These are phyloP conservation scores for Phaeosphaeria sp. DNA, from an alignment of 2,329 filamentous ascomycete genomes.

Conservation along the genomic window DNA sequence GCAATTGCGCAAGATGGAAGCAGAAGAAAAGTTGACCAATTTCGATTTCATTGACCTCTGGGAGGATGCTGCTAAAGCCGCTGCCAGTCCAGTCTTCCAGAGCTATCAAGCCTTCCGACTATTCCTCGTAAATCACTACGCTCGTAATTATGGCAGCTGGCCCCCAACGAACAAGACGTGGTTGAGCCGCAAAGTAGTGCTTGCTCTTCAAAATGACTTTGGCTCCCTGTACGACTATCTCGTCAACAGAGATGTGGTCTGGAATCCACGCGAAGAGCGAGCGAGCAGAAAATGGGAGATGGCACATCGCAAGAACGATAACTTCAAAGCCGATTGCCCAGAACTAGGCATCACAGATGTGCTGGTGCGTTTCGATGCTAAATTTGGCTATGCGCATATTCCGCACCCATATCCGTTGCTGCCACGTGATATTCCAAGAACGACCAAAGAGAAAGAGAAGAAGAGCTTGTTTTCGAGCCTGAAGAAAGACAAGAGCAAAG, in stretches of 20 bases:
- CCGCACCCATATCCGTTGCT: slow-evolving; percentile 70
- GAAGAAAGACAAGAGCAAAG: slow-evolving; percentile 45
- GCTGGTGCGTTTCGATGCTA: slow-evolving; percentile 69
- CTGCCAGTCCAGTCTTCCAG: slow-evolving; percentile 54
- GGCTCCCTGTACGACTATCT: slow-evolving; percentile 73
- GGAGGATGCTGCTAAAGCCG: slow-evolving; percentile 47
- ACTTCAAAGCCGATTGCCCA: slow-evolving; percentile 51
- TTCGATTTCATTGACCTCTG: slow-evolving; percentile 71
- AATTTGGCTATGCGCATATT: slow-evolving; percentile 58
- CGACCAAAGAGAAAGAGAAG: slow-evolving; percentile 36
- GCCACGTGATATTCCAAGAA: slow-evolving; percentile 50
- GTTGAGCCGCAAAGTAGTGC: slow-evolving; percentile 66
- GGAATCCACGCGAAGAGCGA: slow-evolving; percentile 68
- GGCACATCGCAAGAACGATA: slow-evolving; percentile 45
- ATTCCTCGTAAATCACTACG: slow-evolving; percentile 67
- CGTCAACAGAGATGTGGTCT: slow-evolving; percentile 70
- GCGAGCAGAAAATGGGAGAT: slow-evolving; percentile 71
- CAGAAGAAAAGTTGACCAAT: slow-evolving; percentile 64
- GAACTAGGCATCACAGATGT: slow-evolving; percentile 72
- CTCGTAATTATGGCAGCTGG: slow-evolving; percentile 65
- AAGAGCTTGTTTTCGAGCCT: slow-evolving; percentile 43
- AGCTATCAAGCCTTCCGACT: slow-evolving; percentile 66
- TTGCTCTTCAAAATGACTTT: slow-evolving; percentile 69
- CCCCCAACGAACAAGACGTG: slow-evolving; percentile 61
- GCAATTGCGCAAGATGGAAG: slow-evolving; percentile 66